Conservation (phyloP, 2,329 filamentous ascomycete genomes). For the Penicillium griseofulvum region DNA sequence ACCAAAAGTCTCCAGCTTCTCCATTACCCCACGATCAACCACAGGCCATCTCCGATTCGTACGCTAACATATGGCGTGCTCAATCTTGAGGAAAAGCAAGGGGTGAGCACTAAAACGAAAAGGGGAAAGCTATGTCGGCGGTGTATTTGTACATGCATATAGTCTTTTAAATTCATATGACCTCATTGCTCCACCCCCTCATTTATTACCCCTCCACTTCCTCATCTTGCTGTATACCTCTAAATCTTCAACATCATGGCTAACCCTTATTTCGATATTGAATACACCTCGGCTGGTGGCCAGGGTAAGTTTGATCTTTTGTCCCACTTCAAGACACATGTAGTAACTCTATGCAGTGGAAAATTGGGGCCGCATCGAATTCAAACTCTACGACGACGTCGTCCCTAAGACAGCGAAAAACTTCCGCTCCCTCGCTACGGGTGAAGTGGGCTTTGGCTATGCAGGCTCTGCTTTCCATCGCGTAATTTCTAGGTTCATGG, state of each 20-base stretch:
- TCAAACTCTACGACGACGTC: constrained; percentile 76
- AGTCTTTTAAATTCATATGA: background rate
- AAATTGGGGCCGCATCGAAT: constrained; percentile 68
- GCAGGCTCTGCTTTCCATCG: constrained; percentile 79
- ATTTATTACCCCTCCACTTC: background rate
- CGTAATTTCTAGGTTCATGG: constrained; percentile 87
- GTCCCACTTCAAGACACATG: background rate
- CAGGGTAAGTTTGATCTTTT: background rate
- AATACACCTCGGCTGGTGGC: background rate
- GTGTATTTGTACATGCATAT: too few species aligned
- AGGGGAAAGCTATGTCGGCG: too few species aligned
- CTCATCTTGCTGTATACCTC: background rate
- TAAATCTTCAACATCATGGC: background rate
- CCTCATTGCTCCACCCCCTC: constrained; percentile 1
- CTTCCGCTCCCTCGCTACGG: constrained; percentile 76
- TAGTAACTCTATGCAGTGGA: constrained; percentile 1
- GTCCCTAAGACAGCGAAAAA: constrained; percentile 83
- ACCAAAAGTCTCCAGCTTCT: too few species aligned
- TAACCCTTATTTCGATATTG: background rate
- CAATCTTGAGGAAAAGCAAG: too few species aligned
- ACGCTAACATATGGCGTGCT: too few species aligned
- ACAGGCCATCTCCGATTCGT: too few species aligned
- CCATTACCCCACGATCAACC: too few species aligned
- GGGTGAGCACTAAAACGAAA: too few species aligned
- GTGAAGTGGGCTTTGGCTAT: constrained; percentile 79